These are phyloP conservation scores for Cadophora sp. DNA, from an alignment of 2,329 filamentous ascomycete species.

Conservation along the genomic window DNA sequence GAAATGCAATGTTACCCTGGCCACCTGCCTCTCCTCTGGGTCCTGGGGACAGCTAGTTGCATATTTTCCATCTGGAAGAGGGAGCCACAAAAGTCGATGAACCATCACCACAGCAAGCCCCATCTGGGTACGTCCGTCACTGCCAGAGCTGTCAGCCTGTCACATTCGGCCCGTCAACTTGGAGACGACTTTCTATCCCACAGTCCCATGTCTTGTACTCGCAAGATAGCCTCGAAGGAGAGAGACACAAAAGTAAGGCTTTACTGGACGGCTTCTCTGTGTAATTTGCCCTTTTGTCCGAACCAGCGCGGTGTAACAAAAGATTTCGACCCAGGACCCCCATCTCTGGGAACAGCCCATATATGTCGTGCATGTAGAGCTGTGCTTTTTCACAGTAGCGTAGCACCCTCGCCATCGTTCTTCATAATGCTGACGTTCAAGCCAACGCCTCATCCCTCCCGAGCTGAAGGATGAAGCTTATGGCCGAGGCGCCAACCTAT, in stretches of 20 bases:
- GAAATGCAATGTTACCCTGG: background rate
- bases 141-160: background rate
- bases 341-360: slow-evolving; percentile 6
- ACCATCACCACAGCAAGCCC: background rate
- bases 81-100: background rate
- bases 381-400: background rate
- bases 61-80: background rate
- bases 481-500: slow-evolving; percentile 5
- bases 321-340: slow-evolving; percentile 4
- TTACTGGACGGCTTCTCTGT: background rate
- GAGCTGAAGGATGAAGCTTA: slow-evolving; percentile 8
- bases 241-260: slow-evolving; percentile 9
- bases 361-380: slow-evolving; percentile 7
- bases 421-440: background rate
- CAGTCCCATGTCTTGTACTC: background rate
- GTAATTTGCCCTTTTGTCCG: background rate
- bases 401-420: background rate
- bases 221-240: slow-evolving; percentile 1
- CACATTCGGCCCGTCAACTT: slow-evolving; percentile 7
- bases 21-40: slow-evolving; percentile 10
- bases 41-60: slow-evolving; percentile 1
- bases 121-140: slow-evolving; percentile 5
- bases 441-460: slow-evolving; percentile 3
- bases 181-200: slow-evolving; percentile 8
- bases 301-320: slow-evolving; percentile 10